A percentile compares a stretch with the other conserved stretches of the same genome.
Conservation (phyloP, 768 basidiomycete genomes). For the Boletus vinaceobasis region DNA sequence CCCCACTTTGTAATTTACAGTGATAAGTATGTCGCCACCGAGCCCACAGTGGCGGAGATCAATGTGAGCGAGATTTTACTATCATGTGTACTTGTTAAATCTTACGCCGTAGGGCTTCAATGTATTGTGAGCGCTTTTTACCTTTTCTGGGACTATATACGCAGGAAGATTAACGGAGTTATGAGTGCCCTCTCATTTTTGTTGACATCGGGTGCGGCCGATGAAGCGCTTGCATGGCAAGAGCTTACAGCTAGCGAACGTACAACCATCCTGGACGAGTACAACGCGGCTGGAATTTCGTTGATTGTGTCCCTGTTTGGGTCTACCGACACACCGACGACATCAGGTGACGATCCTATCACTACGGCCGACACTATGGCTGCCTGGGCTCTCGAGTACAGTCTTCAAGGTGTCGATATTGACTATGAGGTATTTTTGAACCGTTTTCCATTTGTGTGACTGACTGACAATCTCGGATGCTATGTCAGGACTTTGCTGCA, state of each 20-base stretch:
- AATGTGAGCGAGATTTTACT: neutral
- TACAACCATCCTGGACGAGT: neutral
- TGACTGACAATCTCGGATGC: neutral
- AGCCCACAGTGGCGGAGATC: neutral
- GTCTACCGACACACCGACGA: too few species aligned
- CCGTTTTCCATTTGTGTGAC: neutral
- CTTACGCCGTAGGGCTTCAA: neutral
- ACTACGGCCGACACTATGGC: too few species aligned
- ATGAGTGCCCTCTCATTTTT: neutral
- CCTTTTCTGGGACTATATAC: neutral
- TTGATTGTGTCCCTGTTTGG: neutral
- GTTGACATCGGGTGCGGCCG: neutral
- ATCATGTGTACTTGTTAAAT: neutral
- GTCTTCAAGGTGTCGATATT: neutral
- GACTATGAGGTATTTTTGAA: neutral
- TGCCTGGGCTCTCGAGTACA: neutral
- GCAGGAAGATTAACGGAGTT: neutral
- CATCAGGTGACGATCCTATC: too few species aligned
- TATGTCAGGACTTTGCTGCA: neutral
- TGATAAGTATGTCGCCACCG: neutral
- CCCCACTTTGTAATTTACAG: neutral
- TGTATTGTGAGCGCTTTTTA: neutral
- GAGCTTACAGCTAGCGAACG: neutral
- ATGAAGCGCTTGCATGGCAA: neutral
- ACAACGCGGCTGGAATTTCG: neutral